Percentiles rank a stretch among this genome's conserved stretches.
phyloP scores from a whole-genome alignment of 768 basidiomycete genomes.

The Leccinum fibrillosum region DNA sequence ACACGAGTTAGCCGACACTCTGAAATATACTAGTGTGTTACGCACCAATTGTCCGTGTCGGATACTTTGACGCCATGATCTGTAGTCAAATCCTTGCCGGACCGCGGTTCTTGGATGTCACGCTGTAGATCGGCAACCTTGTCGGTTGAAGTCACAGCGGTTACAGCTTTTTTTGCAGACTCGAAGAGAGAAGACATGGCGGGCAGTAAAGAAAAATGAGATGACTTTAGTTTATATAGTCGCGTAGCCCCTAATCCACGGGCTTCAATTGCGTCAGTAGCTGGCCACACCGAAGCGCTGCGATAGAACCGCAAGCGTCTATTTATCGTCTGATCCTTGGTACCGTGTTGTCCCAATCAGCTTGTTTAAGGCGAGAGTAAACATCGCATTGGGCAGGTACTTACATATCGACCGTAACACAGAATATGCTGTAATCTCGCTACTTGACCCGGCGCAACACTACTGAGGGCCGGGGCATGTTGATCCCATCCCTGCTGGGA shows the following conservation, averaged over 20 bases:
- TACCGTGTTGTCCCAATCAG: too few species aligned
- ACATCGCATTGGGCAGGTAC: too few species aligned
- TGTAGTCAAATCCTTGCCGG: slow-evolving; percentile 44
- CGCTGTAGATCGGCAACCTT: slow-evolving; percentile 25
- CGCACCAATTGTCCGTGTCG: slow-evolving; percentile 65
- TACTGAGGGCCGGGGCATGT: too few species aligned
- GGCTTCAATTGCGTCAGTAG: slow-evolving; percentile 17
- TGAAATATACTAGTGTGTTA: not conserved
- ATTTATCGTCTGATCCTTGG: too few species aligned
- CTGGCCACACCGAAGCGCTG: too few species aligned
- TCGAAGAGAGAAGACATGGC: slow-evolving; percentile 16
- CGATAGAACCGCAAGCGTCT: too few species aligned
- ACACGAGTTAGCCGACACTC: slow-evolving; percentile 5
- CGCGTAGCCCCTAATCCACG: slow-evolving; percentile 6
- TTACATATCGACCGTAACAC: too few species aligned
- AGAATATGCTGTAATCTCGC: too few species aligned
- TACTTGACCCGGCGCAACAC: too few species aligned
- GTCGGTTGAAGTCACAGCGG: slow-evolving; percentile 6
- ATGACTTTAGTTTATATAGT: not conserved
- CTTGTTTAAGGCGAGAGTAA: too few species aligned
- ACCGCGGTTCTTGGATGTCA: slow-evolving; percentile 21
- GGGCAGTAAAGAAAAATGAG: not conserved
- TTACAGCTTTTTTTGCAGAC: slow-evolving; percentile 13
- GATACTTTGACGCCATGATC: slow-evolving; percentile 58
- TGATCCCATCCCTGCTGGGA: too few species aligned